These are phyloP conservation scores for Calcarisporium arbuscula DNA, from an alignment of 2,329 filamentous ascomycete species.

Conservation along the genomic window DNA sequence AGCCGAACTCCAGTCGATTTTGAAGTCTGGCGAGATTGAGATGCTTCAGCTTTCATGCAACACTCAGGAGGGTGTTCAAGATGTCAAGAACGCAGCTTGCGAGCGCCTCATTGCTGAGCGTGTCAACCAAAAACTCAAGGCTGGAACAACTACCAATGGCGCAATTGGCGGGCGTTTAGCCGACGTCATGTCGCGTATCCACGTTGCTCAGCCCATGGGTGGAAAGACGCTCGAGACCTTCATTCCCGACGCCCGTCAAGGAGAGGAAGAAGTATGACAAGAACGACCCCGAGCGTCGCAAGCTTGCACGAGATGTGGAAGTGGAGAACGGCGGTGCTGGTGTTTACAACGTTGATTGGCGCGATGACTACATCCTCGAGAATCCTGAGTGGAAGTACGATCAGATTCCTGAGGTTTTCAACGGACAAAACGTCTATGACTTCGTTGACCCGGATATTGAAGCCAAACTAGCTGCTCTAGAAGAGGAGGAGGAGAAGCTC, in stretches of 20 bases:
- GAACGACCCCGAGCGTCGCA: constrained; percentile 75
- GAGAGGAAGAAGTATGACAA: constrained; percentile 84
- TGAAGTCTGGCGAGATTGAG: constrained; percentile 86
- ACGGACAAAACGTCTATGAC: constrained; percentile 97
- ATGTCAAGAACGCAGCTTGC: constrained; percentile 91
- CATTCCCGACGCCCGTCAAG: constrained; percentile 81
- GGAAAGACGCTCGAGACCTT: constrained; percentile 73
- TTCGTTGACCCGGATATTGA: constrained; percentile 97
- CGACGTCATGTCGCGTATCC: constrained; percentile 88
- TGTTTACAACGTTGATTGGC: constrained; percentile 91
- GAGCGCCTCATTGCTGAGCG: constrained; percentile 88
- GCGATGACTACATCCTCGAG: constrained; percentile 80
- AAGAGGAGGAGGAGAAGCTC: constrained; percentile 91
- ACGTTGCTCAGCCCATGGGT: constrained; percentile 89
- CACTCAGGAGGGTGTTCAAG: constrained; percentile 87
- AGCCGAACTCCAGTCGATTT: constrained; percentile 68
- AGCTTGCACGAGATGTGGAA: constrained; percentile 79
- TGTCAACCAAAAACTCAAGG: constrained; percentile 93
- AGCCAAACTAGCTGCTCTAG: constrained; percentile 80
- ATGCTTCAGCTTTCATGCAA: constrained; percentile 91
- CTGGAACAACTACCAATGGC: constrained; percentile 71
- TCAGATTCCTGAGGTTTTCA: constrained; percentile 86
- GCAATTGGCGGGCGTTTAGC: constrained; percentile 74
- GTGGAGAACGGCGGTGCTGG: constrained; percentile 90
- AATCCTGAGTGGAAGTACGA: constrained; percentile 94